phyloP scores from a whole-genome alignment of 1,284 basidiomycete genomes.

The Cryptococcus sp. region DNA sequence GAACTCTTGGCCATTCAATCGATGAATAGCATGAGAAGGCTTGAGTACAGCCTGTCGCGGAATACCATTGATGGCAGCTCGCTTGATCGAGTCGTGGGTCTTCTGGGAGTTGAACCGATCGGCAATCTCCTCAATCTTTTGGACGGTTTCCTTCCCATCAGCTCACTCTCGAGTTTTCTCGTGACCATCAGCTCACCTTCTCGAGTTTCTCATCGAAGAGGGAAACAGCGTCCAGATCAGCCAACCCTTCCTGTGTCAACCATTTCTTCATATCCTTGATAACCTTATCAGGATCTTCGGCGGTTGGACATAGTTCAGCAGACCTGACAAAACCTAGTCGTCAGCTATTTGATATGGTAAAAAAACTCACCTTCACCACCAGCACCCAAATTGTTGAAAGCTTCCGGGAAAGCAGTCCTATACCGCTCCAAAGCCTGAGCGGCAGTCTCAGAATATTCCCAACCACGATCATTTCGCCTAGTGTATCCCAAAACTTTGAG shows the following conservation, averaged over 20 bases:
- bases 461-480: slow-evolving; percentile 72
- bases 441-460: slow-evolving; percentile 92
- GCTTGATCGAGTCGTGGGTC: slow-evolving; percentile 66
- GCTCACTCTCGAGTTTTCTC: not conserved
- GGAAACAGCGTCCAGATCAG: slow-evolving; percentile 87
- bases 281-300: slow-evolving; percentile 62
- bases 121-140: slow-evolving; percentile 69
- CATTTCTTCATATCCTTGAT: slow-evolving; percentile 77
- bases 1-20: slow-evolving; percentile 87
- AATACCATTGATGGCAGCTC: slow-evolving; percentile 82
- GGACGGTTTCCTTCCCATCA: slow-evolving; percentile 61
- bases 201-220: slow-evolving; percentile 87
- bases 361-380: slow-evolving; percentile 60
- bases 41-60: slow-evolving; percentile 94
- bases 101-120: slow-evolving; percentile 63
- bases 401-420: slow-evolving; percentile 72
- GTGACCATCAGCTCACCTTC: slow-evolving; percentile 55
- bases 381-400: slow-evolving; percentile 67
- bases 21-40: slow-evolving; percentile 82
- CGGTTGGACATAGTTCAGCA: slow-evolving; percentile 64
- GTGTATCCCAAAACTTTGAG: slow-evolving; percentile 94
- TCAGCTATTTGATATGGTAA: slow-evolving; percentile 6
- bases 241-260: slow-evolving; percentile 80
- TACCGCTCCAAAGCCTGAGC: slow-evolving; percentile 78
- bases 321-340: slow-evolving; percentile 64